phyloP scores from a whole-genome alignment of 2,329 filamentous ascomycete genomes.

The Zymoseptoria ardabiliae region DNA sequence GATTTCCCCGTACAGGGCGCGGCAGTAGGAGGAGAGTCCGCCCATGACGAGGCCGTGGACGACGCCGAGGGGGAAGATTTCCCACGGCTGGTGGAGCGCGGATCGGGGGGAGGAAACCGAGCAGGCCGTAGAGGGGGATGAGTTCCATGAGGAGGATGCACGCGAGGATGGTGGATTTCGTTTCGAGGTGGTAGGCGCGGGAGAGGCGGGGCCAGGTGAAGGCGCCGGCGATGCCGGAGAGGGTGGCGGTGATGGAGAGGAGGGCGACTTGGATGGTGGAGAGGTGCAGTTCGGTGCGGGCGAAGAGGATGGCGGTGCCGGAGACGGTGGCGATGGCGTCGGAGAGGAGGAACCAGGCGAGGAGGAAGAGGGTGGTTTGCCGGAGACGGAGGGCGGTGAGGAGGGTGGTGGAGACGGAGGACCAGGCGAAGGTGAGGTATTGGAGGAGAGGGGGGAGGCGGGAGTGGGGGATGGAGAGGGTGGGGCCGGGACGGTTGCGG shows the following conservation, averaged over 20 bases:
- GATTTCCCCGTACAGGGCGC: constrained; percentile 79
- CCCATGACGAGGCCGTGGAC: constrained; percentile 86
- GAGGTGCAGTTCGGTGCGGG: constrained; percentile 86
- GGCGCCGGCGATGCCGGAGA: constrained; percentile 74
- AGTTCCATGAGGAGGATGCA: constrained; percentile 81
- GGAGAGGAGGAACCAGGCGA: constrained; percentile 84
- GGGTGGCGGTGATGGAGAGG: constrained; percentile 84
- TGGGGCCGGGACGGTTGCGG: constrained; percentile 58
- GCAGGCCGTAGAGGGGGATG: constrained; percentile 79
- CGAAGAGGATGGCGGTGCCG: constrained; percentile 88
- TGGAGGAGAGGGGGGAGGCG: constrained; percentile 34
- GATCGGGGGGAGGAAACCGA: constrained; percentile 75
- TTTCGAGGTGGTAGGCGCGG: constrained; percentile 55
- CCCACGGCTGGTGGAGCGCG: constrained; percentile 75
- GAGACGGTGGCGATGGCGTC: constrained; percentile 90
- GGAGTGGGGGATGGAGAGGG: constrained; percentile 45
- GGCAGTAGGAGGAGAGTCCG: constrained; percentile 79
- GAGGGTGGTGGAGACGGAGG: constrained; percentile 70
- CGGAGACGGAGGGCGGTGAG: constrained; percentile 60
- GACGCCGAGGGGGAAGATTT: constrained; percentile 81
- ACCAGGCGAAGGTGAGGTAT: constrained; percentile 77
- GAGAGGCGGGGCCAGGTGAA: constrained; percentile 81
- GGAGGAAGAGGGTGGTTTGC: constrained; percentile 69
- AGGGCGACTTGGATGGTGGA: constrained; percentile 74
- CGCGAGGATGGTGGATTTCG: constrained; percentile 75